Evolutionary conservation across 306 rosid species (phyloP), one percentile per base, ranked within the genome.

Genomic region (Quercus engelmannii): DNA sequence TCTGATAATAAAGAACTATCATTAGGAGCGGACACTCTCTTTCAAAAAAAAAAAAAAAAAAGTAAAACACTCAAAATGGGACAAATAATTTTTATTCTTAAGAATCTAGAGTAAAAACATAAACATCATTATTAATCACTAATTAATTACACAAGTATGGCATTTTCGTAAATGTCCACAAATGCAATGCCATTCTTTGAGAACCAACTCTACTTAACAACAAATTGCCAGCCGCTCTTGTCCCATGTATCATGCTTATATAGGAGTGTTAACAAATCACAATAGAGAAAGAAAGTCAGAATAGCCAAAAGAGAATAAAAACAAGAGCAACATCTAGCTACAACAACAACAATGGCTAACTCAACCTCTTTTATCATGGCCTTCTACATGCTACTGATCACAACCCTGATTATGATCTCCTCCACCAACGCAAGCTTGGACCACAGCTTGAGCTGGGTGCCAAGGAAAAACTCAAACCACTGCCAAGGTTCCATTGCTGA

Each of bases 401-500:
- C 82, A 64, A 69, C 80, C 55, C 56, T 76, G 55, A 70, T 58
- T 6, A 58, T 76, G 33, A 41, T 57, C 74, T 57, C 71, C 71
- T 55, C 73, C n/a, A 13, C 20, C 1, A 31, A 63, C 1, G 83
- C 87, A 26, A 71, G 87, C 43, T 70, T 71, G 20, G 75, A 85
- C 38, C 80, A 85, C 20, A 61, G 54, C 20, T 74, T 84, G 63
- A 76, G 73, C 80, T 85, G 91, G 91, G 80, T 76, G 76, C 86
- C 87, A 1, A 11, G 65, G 58, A 63, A 13, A 49, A 49, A 1
- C 54, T 49, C 79, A 76, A 4, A 83, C 31, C 62, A 71, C 4
- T 93, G 94, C 71, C 75, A 81, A 54, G 93, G 93, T 56, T 91
- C 98, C 62, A 82, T 88, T 71, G 91, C 83, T 7, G 97, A 91